Evolutionary conservation across 2,329 filamentous ascomycete species (phyloP), one percentile per base, ranked within the genome.

Genomic region (Penicillium oxalicum): DNA sequence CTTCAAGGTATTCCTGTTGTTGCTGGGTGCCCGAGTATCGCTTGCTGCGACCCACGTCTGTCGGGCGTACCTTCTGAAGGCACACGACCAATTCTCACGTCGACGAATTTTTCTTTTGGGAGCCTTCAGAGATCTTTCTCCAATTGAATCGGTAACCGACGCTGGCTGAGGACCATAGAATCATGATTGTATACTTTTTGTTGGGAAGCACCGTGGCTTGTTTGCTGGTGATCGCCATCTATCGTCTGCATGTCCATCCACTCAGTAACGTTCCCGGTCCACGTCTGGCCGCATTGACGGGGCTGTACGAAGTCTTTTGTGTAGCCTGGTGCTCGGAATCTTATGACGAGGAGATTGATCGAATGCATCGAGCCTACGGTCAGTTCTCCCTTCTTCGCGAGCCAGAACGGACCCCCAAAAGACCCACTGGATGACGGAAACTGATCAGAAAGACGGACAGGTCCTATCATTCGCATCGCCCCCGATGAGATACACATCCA

Each of bases 181-280:
- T 27, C 25, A 57, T 59, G 57, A 45, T 57, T 38, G 43, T 35
- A n/a, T 58, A 24, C 27, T 59, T 60, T 36, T 28, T 59, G 4
- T 32, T 59, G 5, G 58, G 58, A n/a, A 59, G 57, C 45, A 40
- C 49, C 4, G 18, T 60, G 41, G 51, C 58, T 45, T 59, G 59
- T 37, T 45, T 44, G 38, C 38, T 59, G 28, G 50, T 58, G 26
- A 53, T 51, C 35, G 28, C 42, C n/a, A 29, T 60, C 27, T 59
- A 59, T 36, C 57, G 57, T n/a, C 51, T 60, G n/a, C 44, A 57
- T 42, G 45, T 59, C 12, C 58, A 60, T 18, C 50, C 57, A 12
- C 45, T 60, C 2, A 58, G 51, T 37, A 52, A 35, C 41, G 56
- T 53, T 40, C 57, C 58, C 0, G 58, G 58, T n/a, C 58, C 58